Evolutionary conservation across 768 basidiomycete species (phyloP).

Genomic region (Mycena venus): DNA sequence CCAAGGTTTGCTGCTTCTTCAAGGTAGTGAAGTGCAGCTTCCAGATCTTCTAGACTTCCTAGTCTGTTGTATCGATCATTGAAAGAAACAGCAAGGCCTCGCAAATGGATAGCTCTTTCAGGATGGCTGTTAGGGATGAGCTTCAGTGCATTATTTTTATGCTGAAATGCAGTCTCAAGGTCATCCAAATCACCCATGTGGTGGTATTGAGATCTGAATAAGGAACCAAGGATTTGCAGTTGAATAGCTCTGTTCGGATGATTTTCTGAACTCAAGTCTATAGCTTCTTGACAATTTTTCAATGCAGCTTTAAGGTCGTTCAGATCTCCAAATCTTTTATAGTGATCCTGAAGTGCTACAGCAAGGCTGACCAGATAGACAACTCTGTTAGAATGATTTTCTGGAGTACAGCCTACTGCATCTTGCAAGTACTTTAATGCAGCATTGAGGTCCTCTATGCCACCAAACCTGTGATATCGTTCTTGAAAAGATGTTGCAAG

Average conservation of each 20-base stretch:
- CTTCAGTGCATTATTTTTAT: too few species aligned
- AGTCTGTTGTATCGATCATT: background rate
- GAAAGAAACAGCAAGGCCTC: too few species aligned
- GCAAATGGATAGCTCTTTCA: too few species aligned
- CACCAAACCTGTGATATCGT: background rate
- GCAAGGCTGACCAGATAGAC: background rate
- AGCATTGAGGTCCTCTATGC: background rate
- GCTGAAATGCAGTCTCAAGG: background rate
- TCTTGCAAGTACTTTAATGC: background rate
- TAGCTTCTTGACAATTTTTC: background rate
- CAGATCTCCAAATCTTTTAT: background rate
- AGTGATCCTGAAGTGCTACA: background rate
- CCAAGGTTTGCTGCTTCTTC: too few species aligned
- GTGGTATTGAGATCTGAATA: background rate
- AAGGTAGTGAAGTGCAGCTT: too few species aligned
- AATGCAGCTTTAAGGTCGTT: background rate
- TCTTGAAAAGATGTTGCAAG: background rate
- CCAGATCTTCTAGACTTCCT: background rate
- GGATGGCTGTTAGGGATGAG: too few species aligned
- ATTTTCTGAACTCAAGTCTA: too few species aligned
- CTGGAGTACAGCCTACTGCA: background rate
- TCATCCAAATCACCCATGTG: background rate
- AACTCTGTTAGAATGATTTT: background rate
- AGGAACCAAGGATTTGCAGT: background rate
- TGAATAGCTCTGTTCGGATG: too few species aligned